Base-by-base conservation (phyloP, 768 basidiomycete species). In the Leccinum rimulosum region DNA sequence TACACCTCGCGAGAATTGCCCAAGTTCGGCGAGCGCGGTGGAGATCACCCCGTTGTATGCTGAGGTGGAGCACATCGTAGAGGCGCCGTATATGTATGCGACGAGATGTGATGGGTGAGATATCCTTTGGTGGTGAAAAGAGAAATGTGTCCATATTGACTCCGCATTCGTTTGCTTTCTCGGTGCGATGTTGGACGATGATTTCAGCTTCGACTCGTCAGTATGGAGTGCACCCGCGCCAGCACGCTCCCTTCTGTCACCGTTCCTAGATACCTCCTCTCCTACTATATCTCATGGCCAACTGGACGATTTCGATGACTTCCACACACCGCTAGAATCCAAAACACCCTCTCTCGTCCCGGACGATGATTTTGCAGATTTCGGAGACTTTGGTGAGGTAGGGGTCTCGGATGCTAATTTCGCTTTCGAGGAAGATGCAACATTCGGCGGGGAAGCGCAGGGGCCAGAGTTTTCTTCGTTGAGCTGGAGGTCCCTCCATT, bases 311-410 rank as follows among this genome's bases (percentile, higher is more conserved):
- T 85, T 86, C 66, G 74, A 74, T 22, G 73, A 77, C 59, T 79
- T 82, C 55, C 80, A 81, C 65, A 80, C 72, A 82, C 82, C 62
- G 71, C 75, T 61, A 68, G 75, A 61, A 62, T 82, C 82, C 35
- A 76, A 78, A 30, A 81, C 77, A 1, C 70, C 73, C 25, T 73
- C 72, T 25, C 49, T 75, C 15, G 70, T 50, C 17, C 73, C 70
- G 14, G 87, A 89, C 50, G 93, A 92, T 64, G 90, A 92, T 59
- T 92, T 92, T 73, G 90, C 86, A 52, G 91, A 93, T 64, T 93
- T 93, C 73, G 91, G 88, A 17, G 93, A 94, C 68, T 93, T 93
- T 72, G 91, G 85, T 65, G 90, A 90, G 62, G 84, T 72, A 27
- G 80, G 70, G 68, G 78, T 61, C 70, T 64, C 71, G 38, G 69